Percentiles rank a stretch among this genome's conserved stretches.
phyloP scores from a whole-genome alignment of 768 basidiomycete species.

The Saitozyma podzolica region DNA sequence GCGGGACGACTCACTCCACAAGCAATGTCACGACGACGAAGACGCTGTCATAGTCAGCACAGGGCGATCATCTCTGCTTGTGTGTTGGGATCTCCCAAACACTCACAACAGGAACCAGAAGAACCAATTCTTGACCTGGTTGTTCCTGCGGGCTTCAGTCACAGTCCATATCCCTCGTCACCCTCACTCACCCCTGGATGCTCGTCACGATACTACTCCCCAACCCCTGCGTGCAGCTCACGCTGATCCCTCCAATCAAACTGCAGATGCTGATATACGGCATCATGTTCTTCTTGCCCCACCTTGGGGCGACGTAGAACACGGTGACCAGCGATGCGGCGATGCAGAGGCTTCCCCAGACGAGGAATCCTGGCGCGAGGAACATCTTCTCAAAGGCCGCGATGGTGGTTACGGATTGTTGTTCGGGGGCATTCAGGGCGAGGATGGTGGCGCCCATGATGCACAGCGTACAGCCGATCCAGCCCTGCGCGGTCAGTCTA shows the following conservation, averaged over 20 bases:
- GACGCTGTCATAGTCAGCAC: neutral
- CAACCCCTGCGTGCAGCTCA: conserved; percentile 80
- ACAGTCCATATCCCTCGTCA: neutral
- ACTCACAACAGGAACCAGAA: conserved; percentile 67
- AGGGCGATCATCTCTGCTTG: neutral
- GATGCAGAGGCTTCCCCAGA: conserved; percentile 59
- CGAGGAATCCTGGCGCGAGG: conserved; percentile 77
- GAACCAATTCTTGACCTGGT: conserved; percentile 68
- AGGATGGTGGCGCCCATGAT: conserved; percentile 86
- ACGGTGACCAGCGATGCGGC: conserved; percentile 16
- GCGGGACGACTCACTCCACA: conserved; percentile 53
- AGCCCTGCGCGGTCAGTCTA: conserved; percentile 58
- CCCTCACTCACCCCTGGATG: conserved; percentile 52
- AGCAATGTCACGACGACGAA: conserved; percentile 41
- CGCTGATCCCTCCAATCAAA: conserved; percentile 78
- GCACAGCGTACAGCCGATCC: conserved; percentile 89
- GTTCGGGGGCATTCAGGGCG: conserved; percentile 69
- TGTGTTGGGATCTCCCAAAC: neutral
- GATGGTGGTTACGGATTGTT: conserved; percentile 49
- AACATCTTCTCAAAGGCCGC: conserved; percentile 73
- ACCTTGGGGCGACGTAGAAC: conserved; percentile 56
- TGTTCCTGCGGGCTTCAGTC: conserved; percentile 33
- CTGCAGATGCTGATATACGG: conserved; percentile 82
- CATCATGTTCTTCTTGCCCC: conserved; percentile 89
- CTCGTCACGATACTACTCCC: conserved; percentile 82